Evolutionary conservation across 345 rosid genomes (phyloP).

Genomic region (sweet orange (Citrus sinensis)): DVS_A1.0 CM039167.1:5704001-5704500

Average conservation of each 20-base stretch:
- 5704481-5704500: not conserved
- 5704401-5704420: constrained; percentile 2
- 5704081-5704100: not conserved
- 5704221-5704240: constrained; percentile 15
- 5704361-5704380: not conserved
- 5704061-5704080: not conserved
- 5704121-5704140: not conserved
- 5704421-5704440: constrained; percentile 1
- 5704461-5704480: not conserved
- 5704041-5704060: not conserved
- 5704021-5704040: too few species aligned
- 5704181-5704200: not conserved
- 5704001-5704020: too few species aligned
- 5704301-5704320: not conserved
- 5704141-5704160: constrained; percentile 3
- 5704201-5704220: constrained; percentile 1
- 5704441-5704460: not conserved
- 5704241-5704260: constrained; percentile 7
- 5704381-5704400: not conserved
- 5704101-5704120: not conserved
- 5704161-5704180: constrained; percentile 2
- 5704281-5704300: constrained; percentile 12
- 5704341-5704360: not conserved
- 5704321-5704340: not conserved
- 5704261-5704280: not conserved